A percentile compares a stretch with the other conserved stretches of the same genome.
Conservation (phyloP, 352 stramenopile species). For the Globisporangium cederbergense region DNA sequence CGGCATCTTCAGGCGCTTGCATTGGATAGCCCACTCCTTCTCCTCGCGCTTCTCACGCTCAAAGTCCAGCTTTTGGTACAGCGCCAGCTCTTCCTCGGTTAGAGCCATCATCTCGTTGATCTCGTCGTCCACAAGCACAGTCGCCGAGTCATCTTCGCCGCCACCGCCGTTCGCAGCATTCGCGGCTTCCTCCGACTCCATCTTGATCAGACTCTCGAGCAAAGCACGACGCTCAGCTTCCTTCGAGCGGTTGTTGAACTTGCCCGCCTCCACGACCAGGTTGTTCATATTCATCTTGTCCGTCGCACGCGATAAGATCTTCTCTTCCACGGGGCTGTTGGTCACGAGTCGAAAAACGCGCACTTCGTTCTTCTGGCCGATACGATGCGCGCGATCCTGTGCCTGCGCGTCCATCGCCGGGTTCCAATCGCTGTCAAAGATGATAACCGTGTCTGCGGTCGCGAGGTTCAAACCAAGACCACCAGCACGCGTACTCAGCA, state of each 20-base stretch:
- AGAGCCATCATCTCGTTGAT: slow-evolving; percentile 91
- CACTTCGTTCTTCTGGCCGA: slow-evolving; percentile 91
- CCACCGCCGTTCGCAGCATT: slow-evolving; percentile 34
- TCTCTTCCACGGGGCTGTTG: slow-evolving; percentile 86
- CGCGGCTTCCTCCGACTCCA: slow-evolving; percentile 83
- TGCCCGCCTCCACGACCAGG: slow-evolving; percentile 84
- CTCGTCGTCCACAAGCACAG: slow-evolving; percentile 77
- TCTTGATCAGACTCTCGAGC: slow-evolving; percentile 86
- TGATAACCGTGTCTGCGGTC: slow-evolving; percentile 98
- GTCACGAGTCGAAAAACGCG: slow-evolving; percentile 84
- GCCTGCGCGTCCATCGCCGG: slow-evolving; percentile 94
- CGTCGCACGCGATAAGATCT: slow-evolving; percentile 81
- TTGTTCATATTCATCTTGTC: slow-evolving; percentile 94
- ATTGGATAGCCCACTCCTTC: slow-evolving; percentile 65
- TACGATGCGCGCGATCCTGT: slow-evolving; percentile 90
- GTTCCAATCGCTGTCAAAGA: slow-evolving; percentile 99
- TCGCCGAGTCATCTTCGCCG: slow-evolving; percentile 59
- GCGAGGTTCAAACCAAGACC: slow-evolving; percentile 98
- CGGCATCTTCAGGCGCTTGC: slow-evolving; percentile 49
- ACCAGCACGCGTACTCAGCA: slow-evolving; percentile 96
- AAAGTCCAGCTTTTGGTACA: slow-evolving; percentile 74
- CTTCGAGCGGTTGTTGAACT: slow-evolving; percentile 88
- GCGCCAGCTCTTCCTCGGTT: slow-evolving; percentile 73
- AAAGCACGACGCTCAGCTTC: slow-evolving; percentile 81
- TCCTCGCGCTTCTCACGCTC: slow-evolving; percentile 62